Evolutionary conservation across 2,329 filamentous ascomycete genomes (phyloP), one percentile per base, ranked within the genome.

Genomic region (Leptosphaerulina australis): DNA sequence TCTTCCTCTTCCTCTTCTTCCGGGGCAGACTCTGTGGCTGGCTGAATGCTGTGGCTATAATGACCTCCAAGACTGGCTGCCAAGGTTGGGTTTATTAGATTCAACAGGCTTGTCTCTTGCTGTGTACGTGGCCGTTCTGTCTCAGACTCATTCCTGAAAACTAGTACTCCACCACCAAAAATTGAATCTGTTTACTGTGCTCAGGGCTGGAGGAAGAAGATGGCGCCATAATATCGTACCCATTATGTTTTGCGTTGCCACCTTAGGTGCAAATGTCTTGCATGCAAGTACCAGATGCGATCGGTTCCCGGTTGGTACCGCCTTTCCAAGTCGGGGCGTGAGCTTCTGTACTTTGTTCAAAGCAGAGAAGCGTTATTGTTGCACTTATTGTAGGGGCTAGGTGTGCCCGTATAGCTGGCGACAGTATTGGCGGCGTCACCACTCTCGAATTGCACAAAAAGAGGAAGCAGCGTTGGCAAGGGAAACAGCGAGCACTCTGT

Each of bases 11-110:
- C 38, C 9, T 36, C 36, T n/a, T 46, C 40, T 4, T 15, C 36
- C 21, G 21, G 21, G 14, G 11, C 5, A 12, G 24, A 5, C 5
- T 35, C 29, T 1, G 20, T 6, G 5, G 15, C 14, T 3, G 20
- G 10, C 9, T 25, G 29, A 6, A 12, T 25, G 12, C 21, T 2
- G 8, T 46, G 20, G 3, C 15, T 14, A 10, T 46, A 37, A 15
- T 15, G 2, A 14, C 11, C 6, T 14, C 18, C 26, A 12, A 43
- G 9, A 14, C 21, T 43, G 28, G 31, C 26, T 31, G 49, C 37
- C 17, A 46, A 43, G 5, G 37, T 46, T n/a, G 49, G 43, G 33
- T 52, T 52, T 37, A 52, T 52, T 10, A 52, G 43, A 21, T 37
- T 34, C n/a, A 52, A 37, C 38, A 52, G 21, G 24, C 28, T 46